Conservation (phyloP, 306 rosid species). For the Malus orientalis region DNA sequence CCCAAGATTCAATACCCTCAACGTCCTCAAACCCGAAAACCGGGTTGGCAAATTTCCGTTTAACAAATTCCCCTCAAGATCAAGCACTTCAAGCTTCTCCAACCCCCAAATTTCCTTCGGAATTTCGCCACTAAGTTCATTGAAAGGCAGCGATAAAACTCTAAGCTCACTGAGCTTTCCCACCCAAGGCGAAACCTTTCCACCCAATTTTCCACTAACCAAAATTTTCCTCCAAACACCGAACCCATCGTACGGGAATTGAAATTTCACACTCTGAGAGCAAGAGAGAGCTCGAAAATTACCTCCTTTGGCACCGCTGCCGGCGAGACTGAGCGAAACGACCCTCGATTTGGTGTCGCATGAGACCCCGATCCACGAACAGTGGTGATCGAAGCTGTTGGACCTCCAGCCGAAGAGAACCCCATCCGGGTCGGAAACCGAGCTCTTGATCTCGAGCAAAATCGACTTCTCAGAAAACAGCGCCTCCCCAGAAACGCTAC, state of each 20-base stretch:
- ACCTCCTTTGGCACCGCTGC: slow-evolving; percentile 12
- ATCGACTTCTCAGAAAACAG: slow-evolving; percentile 8
- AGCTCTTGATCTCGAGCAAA: slow-evolving; percentile 26
- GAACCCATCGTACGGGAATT: slow-evolving; percentile 3
- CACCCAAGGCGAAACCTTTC: slow-evolving; percentile 22
- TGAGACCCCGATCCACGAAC: slow-evolving; percentile 27
- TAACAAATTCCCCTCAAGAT: slow-evolving; percentile 34
- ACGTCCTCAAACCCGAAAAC: slow-evolving; percentile 20
- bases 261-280: slow-evolving; percentile 12
- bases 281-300: slow-evolving; percentile 16
- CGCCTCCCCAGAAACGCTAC: background rate
- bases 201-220: slow-evolving; percentile 5
- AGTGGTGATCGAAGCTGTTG: slow-evolving; percentile 15
- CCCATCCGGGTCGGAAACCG: slow-evolving; percentile 19
- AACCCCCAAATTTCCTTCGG: slow-evolving; percentile 25
- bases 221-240: slow-evolving; percentile 13
- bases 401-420: slow-evolving; percentile 20
- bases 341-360: slow-evolving; percentile 21
- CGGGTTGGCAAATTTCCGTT: slow-evolving; percentile 11
- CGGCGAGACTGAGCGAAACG: slow-evolving; percentile 12
- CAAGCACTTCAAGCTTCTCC: slow-evolving; percentile 30
- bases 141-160: slow-evolving; percentile 19
- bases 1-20: slow-evolving; percentile 30
- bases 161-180: slow-evolving; percentile 25
- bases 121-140: slow-evolving; percentile 20